Base-by-base conservation (phyloP, 768 basidiomycete genomes). In the Favolaschia claudopus region DNA sequence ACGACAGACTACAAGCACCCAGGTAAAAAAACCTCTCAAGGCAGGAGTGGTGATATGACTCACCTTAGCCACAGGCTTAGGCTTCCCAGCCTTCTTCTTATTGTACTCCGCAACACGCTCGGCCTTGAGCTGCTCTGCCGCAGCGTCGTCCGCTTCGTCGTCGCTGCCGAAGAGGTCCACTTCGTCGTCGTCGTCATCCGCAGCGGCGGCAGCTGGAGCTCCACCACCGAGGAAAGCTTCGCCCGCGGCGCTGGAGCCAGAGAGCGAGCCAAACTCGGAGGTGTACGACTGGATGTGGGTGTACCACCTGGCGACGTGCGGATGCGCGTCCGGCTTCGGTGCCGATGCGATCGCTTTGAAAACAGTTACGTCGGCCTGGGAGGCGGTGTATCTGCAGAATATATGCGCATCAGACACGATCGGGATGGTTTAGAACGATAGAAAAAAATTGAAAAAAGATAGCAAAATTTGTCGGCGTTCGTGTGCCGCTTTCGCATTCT, bases 1-100 rank as follows among this genome's bases (percentile, higher is more conserved):
- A 99, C 97, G 61, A 99, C 88, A 66, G 97, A 99, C 95, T 98
- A n/a, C n/a, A n/a, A 75, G 20, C n/a, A n/a, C n/a, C n/a, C n/a
- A n/a, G n/a, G n/a, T n/a, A n/a, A n/a, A n/a, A n/a, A n/a, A n/a
- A 29, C 42, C 67, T 66, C n/a, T n/a, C 38, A 25, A 48, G 43
- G 47, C 20, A 55, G 14, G 48, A 52, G n/a, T 33, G 33, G 42
- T 24, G 44, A 15, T 27, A 42, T n/a, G 13, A 71, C 79, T 40
- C 31, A 92, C 92, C 85, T 98, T 98, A 70, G 95, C 95, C 46
- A 84, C 76, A 33, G 91, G 79, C 82, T 97, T 95, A 63, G 89
- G 84, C 79, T 96, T 98, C 72, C 79, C 81, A 20, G 93, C 95
- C 81, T 99, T 99, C 84, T 93, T 96, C 47, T 82, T 92, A 62